Percentiles rank a stretch among this genome's conserved stretches.
These are phyloP conservation scores for Diaporthe vaccinii DNA, from an alignment of 2,329 filamentous ascomycete genomes.

Conservation along the genomic window DNA sequence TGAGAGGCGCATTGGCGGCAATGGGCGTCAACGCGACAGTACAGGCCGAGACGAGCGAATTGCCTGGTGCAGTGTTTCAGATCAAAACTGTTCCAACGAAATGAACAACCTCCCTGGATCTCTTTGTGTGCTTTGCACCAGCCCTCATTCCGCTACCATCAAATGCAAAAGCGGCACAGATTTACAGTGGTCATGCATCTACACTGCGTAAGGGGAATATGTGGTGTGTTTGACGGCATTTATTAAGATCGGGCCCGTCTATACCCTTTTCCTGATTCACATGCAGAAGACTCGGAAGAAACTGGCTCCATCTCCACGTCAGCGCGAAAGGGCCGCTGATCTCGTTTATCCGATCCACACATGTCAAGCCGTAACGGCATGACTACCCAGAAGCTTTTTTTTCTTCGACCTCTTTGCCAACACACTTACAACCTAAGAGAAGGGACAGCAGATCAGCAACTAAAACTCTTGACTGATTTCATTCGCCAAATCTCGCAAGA, in stretches of 20 bases:
- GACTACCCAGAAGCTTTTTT: conserved; percentile 20
- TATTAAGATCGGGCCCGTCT: conserved; percentile 36
- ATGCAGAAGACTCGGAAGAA: conserved; percentile 14
- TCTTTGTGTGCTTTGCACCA: neutral
- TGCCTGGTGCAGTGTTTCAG: conserved; percentile 93
- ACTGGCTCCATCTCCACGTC: conserved; percentile 16
- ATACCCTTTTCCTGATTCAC: conserved; percentile 35
- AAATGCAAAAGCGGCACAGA: conserved; percentile 3
- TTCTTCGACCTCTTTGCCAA: conserved; percentile 21
- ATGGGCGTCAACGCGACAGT: conserved; percentile 93
- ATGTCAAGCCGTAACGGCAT: conserved; percentile 23
- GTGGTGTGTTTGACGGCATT: conserved; percentile 36
- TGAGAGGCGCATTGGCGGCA: conserved; percentile 91
- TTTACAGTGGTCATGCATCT: conserved; percentile 26
- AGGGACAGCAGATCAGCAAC: conserved; percentile 38
- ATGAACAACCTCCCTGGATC: conserved; percentile 54
- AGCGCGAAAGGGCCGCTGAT: conserved; percentile 24
- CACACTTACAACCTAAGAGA: conserved; percentile 41
- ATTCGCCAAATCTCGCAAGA: conserved; percentile 36
- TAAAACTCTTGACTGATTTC: conserved; percentile 31
- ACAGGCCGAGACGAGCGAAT: conserved; percentile 87
- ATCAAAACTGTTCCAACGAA: conserved; percentile 86
- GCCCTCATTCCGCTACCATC: neutral
- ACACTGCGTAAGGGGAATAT: conserved; percentile 20
- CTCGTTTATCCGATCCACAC: conserved; percentile 27